Evolutionary conservation across 2,329 filamentous ascomycete genomes (phyloP), one percentile per base, ranked within the genome.

Genomic region (Penicillium sp.): DNA sequence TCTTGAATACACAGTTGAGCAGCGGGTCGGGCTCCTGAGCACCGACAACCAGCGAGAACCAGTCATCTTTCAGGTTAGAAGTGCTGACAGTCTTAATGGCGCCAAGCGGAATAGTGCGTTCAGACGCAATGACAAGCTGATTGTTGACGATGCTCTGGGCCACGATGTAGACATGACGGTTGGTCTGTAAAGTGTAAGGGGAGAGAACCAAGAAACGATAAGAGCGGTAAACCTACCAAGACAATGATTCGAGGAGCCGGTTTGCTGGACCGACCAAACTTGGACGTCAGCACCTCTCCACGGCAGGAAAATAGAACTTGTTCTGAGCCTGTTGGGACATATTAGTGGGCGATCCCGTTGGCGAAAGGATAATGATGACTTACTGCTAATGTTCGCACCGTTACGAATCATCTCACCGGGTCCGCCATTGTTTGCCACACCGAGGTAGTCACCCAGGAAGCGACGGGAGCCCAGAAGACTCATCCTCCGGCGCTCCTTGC

Each of bases 251-350:
- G 83, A 46, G 91, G 87, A 63, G 88, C 88, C 1, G 88, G 84
- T 71, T 97, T 97, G 74, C 89, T 96, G 26, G 91, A 97, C 52
- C 93, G 85, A 55, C 93, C 93, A 64, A 98, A 93, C 66, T 98
- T 98, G 46, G 89, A 88, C 51, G 97, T 87, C 42, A 98, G 73
- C 20, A 95, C 70, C 69, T 98, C 91, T 41, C 86, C 89, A 58
- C 91, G 86, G 67, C 89, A 95, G 3, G 93, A 96, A 71, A 97
- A 98, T 5, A 94, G 72, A 10, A 85, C 79, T 48, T 81, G 80
- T 65, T 98, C 91, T 59, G 69, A 68, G 44, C 61, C 69, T 72
- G 26, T 14, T 36, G 26, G 32, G 45, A 24, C 39, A 13, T 3
- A 38, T 47, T 35, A 47, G 40, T 10, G 13, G 36, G 10, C 5